Base-by-base conservation (phyloP, 148 eudicot genomes). In the Gaultheria prostrata region DNA sequence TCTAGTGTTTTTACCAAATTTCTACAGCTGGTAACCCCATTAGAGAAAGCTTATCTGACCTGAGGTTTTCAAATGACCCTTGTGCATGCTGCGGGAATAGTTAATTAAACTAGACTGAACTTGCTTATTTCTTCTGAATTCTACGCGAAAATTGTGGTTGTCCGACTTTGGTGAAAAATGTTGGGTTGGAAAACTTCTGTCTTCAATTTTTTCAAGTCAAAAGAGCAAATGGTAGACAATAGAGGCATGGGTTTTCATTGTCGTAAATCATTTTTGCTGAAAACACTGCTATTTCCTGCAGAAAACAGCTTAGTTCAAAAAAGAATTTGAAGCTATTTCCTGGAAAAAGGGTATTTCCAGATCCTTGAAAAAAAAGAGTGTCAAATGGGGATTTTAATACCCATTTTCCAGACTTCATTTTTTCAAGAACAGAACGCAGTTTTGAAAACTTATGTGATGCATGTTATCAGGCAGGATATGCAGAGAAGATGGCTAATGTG, bases 401-500 rank as follows among this genome's bases (percentile, higher is more conserved):
- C 76, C 12, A 5, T 32, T 71, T 17, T 18, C 21, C 0, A 1
- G n/a, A 17, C 12, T 33, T 35, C 1, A 10, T 18, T 71, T 32
- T 35, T 35, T 71, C 48, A 71, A 71, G 46, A 35, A 32, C 43
- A 32, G 74, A 69, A 14, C 1, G 15, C 43, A 69, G 74, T 69
- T 69, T 30, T 30, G 20, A 69, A 7, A 2, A 15, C 74, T 32
- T 13, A 32, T 14, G 56, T 59, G 6, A 48, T 28, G 71, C 69
- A 50, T 82, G 61, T 76, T 6, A 83, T 83, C 96, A 97, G 99
- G 99, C 96, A 57, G 99, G 98, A 87, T 97, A 91, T 87, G 97
- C 99, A 77, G 96, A 97, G 90, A 95, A 91, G 91, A 93, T 95
- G 95, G 97, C 95, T 20, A 82, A 76, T 79, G 93, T 95, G 56